These are phyloP conservation scores for Dactylellina sp. DNA, from an alignment of 2,329 filamentous ascomycete genomes.

Conservation along the genomic window DNA sequence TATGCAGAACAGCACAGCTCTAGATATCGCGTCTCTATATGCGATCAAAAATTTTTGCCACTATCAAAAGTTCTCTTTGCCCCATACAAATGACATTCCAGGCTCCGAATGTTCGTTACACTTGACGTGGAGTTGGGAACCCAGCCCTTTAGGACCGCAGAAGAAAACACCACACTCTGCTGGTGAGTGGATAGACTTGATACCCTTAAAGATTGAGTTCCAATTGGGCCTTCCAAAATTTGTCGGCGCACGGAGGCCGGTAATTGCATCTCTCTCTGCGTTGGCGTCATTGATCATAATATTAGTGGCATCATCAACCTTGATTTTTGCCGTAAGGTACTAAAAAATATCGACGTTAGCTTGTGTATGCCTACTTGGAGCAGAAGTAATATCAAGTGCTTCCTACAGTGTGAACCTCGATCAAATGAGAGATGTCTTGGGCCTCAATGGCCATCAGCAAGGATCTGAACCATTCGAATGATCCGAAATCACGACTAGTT, in stretches of 20 bases:
- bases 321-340: constrained; percentile 87
- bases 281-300: constrained; percentile 94
- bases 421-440: constrained; percentile 83
- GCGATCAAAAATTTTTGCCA: too few species aligned
- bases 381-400: constrained; percentile 59
- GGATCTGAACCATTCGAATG: constrained; percentile 90
- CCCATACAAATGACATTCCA: constrained; percentile 72
- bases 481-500: constrained; percentile 81
- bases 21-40: too few species aligned
- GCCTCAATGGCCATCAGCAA: constrained; percentile 85
- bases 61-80: constrained; percentile 68
- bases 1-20: too few species aligned
- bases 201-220: constrained; percentile 88
- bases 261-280: constrained; percentile 85
- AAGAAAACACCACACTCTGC: constrained; percentile 84
- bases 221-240: constrained; percentile 90
- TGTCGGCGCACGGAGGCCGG: constrained; percentile 81
- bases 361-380: constrained; percentile 48
- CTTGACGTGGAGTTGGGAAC: constrained; percentile 80
- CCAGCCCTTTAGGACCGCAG: constrained; percentile 83
- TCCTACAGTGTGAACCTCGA: constrained; percentile 80
- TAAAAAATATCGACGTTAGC: background rate
- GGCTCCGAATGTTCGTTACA: constrained; percentile 90
- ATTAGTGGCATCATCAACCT: constrained; percentile 85
- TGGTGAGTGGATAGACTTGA: constrained; percentile 80